phyloP scores from a whole-genome alignment of 139 green algal species.

The Chlamydomonas incerta region DNA sequence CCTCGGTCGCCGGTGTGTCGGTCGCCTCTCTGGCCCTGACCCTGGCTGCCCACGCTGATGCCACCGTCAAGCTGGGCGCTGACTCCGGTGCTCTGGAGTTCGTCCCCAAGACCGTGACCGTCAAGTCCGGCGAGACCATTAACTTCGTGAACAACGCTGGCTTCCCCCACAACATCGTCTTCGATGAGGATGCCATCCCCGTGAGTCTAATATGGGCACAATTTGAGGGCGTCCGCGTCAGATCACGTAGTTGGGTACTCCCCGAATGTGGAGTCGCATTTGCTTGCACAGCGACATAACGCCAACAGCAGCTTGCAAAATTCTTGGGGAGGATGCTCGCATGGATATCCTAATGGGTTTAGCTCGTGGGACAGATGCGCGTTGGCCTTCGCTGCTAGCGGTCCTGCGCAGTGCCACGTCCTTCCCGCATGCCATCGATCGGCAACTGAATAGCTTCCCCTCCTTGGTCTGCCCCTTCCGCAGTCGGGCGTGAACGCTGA shows the following conservation, averaged over 20 bases:
- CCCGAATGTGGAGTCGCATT: no score
- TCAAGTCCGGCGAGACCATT: constrained; percentile 85
- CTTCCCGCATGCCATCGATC: no score
- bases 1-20: constrained; percentile 71
- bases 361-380: no score
- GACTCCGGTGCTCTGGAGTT: constrained; percentile 84
- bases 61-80: constrained; percentile 86
- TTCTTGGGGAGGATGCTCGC: no score
- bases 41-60: constrained; percentile 72
- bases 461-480: background rate
- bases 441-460: no score
- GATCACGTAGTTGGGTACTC: no score
- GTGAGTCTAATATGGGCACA: constrained; percentile 62
- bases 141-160: constrained; percentile 89
- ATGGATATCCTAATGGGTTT: no score
- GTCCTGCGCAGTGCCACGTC: no score
- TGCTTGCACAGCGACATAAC: no score
- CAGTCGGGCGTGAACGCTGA: constrained; percentile 89
- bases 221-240: no score
- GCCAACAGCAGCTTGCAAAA: no score
- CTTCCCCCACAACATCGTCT: constrained; percentile 91
- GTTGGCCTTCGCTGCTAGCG: no score
- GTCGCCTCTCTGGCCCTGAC: constrained; percentile 80
- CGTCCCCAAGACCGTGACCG: constrained; percentile 74
- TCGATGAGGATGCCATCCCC: constrained; percentile 94